Base-by-base conservation (phyloP, 2,329 filamentous ascomycete genomes). In the Phialophora macrospora region DNA sequence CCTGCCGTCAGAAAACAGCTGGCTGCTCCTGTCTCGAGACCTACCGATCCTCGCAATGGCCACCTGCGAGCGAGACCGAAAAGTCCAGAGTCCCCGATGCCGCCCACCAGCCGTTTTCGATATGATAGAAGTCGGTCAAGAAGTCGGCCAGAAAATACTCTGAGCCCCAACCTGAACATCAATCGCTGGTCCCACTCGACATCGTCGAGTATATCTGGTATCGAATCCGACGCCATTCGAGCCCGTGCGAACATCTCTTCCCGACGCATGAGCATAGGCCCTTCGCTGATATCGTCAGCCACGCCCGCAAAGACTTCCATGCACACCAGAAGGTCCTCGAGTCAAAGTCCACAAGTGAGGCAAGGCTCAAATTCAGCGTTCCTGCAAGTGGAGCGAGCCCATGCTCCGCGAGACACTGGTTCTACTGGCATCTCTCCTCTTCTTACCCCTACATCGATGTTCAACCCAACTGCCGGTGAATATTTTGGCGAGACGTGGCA, bases 161-260 rank as follows among this genome's bases (percentile, higher is more conserved):
- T 64, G 12, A 62, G 62, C 46, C 60, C 64, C 7, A 72, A 70
- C 60, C 56, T 70, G 17, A 84, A 81, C 65, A 76, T 85, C 60
- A 84, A 86, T 72, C 82, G 84, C 68, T 86, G 84, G 84, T 86
- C 85, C 41, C 84, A 86, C 69, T 85, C 83, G 20, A 86, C 84
- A 26, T 75, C 79, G 32, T 84, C 82, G 55, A 84, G 82, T 74
- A 78, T 77, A 55, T 70, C 72, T 55, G 75, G 73, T 4, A 64
- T 72, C 24, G 64, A 72, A 32, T 65, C 70, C 63, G 67, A 71
- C 38, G 56, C 68, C 52, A 59, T 66, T 12, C 69, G 70, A 12
- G 55, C 32, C 20, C 65, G 65, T 24, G 67, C 65, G 14, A 69
- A 69, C 60, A 60, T 60, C 22, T 67, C 67, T n/a, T 67, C 65